These are phyloP conservation scores for Hypoxylon sp. DNA, from an alignment of 2,329 filamentous ascomycete species.

Conservation along the genomic window DNA sequence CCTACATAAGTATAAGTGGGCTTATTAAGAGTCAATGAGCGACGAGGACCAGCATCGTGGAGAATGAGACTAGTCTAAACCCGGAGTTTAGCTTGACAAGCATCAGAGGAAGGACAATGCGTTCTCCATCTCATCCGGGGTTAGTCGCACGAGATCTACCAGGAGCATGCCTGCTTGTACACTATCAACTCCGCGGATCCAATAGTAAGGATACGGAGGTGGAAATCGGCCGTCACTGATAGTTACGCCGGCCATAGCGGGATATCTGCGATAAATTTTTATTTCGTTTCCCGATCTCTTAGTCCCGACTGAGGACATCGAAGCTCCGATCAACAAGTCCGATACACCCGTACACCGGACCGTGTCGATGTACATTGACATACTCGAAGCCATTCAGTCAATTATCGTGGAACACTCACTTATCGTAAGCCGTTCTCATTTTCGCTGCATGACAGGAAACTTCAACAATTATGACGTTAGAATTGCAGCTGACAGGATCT, in stretches of 20 bases:
- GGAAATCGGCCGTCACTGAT: background rate
- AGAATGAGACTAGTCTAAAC: conserved; percentile 21
- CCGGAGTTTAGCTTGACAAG: conserved; percentile 20
- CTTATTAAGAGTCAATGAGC: conserved; percentile 19
- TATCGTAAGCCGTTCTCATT: background rate
- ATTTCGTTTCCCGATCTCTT: conserved; percentile 16
- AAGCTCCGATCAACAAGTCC: conserved; percentile 8
- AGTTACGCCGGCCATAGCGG: conserved; percentile 11
- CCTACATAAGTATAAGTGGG: background rate
- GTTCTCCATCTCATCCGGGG: conserved; percentile 5
- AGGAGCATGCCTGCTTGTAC: conserved; percentile 18
- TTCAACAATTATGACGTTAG: conserved; percentile 9
- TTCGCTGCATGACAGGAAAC: background rate
- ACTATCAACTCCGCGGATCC: conserved; percentile 10
- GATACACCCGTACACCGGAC: conserved; percentile 3
- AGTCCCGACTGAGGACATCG: conserved; percentile 20
- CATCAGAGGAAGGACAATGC: conserved; percentile 19
- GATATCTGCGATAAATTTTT: conserved; percentile 5
- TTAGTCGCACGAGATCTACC: conserved; percentile 5
- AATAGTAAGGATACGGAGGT: conserved; percentile 1
- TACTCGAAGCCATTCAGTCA: background rate
- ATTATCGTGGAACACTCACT: background rate
- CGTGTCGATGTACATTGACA: conserved; percentile 1
- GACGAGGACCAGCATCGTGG: conserved; percentile 20
- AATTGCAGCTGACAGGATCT: conserved; percentile 17